Evolutionary conservation across 1,139 yeast species (phyloP), one percentile per base, ranked within the genome.

Genomic region (Candida mesenterica): DNA sequence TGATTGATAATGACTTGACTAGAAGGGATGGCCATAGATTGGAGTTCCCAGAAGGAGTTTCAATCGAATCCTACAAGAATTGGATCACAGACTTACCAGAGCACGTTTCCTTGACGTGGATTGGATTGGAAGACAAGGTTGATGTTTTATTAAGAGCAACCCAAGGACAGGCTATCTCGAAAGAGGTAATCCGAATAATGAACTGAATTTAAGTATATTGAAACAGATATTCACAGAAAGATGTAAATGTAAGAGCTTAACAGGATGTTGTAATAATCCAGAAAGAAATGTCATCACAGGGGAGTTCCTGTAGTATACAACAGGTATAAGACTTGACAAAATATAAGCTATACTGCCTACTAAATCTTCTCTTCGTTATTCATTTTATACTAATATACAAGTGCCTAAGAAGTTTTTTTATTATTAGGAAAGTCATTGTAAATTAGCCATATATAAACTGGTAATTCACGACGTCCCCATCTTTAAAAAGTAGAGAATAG

Each of bases 61-160:
- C 59, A 0, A 28, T 49, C 0, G 62, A 53, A 0, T 65, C 55
- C n/a, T 71, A 75, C 41, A 31, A 39, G 4, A 40, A 50, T 3
- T 85, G 94, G 94, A 65, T 82, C 8, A 44, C 54, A 0, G 37
- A 46, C 0, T 54, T 85, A 35, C 92, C 92, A 0, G 77, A 68
- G n/a, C 48, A 65, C 9, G 75, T 76, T 28, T 82, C 88, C 1
- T 65, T 82, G 20, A 55, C 64, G 2, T 85, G 94, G 92, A 55
- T 83, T 13, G 84, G 80, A 0, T 59, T 85, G 27, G 65, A 68
- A 2, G 65, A 57, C 3, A 62, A 68, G 28, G 77, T 72, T 2
- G 75, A 71, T 24, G 39, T 41, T 5, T 30, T 46, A 19, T 33
- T 57, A n/a, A 42, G 54, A 30, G 49, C 48, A 32, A 43, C 41